Evolutionary conservation across 2,329 filamentous ascomycete genomes (phyloP).

Genomic region (Pseudogymnoascus sp.): DNA sequence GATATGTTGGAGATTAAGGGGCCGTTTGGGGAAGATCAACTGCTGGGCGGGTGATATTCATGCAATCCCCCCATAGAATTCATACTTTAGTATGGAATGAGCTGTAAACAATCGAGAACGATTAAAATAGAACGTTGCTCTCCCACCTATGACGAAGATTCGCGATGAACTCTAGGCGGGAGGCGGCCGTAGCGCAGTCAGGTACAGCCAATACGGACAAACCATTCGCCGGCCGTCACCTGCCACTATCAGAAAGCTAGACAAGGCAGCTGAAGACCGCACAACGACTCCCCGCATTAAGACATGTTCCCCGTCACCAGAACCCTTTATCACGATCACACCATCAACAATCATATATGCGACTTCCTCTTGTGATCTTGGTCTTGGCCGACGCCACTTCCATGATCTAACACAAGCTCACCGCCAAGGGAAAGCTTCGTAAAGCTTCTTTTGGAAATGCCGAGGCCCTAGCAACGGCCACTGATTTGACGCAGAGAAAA

Average conservation of each 20-base stretch:
- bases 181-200: background rate
- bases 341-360: background rate
- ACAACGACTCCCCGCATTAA: background rate
- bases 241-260: background rate
- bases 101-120: background rate
- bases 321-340: background rate
- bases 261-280: background rate
- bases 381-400: constrained; percentile 4
- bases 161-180: background rate
- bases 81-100: background rate
- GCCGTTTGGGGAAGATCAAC: background rate
- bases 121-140: background rate
- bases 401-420: background rate
- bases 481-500: background rate
- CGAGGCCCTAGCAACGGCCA: background rate
- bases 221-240: background rate
- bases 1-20: background rate
- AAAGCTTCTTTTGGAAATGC: background rate
- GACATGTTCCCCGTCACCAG: background rate
- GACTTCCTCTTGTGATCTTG: background rate
- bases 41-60: background rate
- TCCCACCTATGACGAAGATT: background rate
- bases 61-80: background rate
- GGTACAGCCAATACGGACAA: background rate
- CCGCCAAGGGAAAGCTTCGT: background rate